Evolutionary conservation across 202 grass and related monocot species (phyloP), one percentile per base, ranked within the genome.

Genomic region (Musa balbisiana): DNA sequence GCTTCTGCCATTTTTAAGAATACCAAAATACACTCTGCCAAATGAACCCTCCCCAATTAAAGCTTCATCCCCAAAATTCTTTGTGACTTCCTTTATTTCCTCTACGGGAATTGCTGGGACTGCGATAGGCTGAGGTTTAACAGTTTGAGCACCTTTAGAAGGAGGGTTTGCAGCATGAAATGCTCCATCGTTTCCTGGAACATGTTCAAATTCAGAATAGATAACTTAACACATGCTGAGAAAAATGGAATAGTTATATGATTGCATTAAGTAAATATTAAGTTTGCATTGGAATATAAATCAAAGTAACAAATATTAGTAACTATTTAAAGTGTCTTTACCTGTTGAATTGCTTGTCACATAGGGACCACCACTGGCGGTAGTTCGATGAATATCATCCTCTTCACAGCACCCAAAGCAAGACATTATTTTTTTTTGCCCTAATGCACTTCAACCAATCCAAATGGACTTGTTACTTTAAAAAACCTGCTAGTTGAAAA

Each of bases 321-420:
- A 56, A 51, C 67, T 11, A 33, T 8, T 53, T 9, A 52, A 65
- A 53, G 82, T 59, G 53, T 74, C 54, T 80, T 90, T 85, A 93
- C 91, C 89, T 82, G 87, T 72, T 80, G 83, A 78, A 82, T 92
- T 63, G 53, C 20, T 81, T 87, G 87, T 87, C 52, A 74, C 55
- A 55, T 83, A 80, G 49, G 79, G 78, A 84, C 55, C 82, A 50
- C 84, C 81, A 67, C 71, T 67, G 62, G 89, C 87, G 58, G 82
- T 83, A 72, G 80, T 79, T 80, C 86, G 77, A 83, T 89, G 82
- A 62, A 73, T 75, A 76, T 87, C 87, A 77, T 89, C 85, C 76
- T 82, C 83, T 62, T 83, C 83, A 78, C 90, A 92, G 53, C 87
- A 89, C 71, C 62, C 80, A 76, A 92, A 84, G 85, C 90, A 92